Evolutionary conservation across 228 moss, liverwort and hornwort species (phyloP).

Genomic region (Sphagnum magellanicum): DNA sequence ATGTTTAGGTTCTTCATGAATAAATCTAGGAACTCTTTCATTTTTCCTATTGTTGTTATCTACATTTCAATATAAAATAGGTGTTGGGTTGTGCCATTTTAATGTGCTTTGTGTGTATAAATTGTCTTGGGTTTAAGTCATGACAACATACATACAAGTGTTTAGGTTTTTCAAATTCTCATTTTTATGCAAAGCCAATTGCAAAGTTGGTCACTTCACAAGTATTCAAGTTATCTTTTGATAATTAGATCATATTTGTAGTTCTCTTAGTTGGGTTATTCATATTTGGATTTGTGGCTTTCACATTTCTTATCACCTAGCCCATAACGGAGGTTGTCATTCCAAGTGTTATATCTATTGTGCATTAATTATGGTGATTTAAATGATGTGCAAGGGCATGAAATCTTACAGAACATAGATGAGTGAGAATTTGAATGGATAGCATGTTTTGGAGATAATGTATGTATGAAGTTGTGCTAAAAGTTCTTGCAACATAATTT

Average conservation of each 20-base stretch:
- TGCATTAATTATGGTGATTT: not conserved
- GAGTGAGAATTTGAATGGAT: no score
- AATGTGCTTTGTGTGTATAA: no score
- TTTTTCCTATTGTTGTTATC: no score
- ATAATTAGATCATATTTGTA: not conserved
- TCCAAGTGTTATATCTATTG: not conserved
- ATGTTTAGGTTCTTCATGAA: constrained; percentile 43
- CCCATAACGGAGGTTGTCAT: no score
- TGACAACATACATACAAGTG: constrained; percentile 87
- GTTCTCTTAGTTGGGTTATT: not conserved
- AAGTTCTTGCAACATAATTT: no score
- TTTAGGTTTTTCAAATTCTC: constrained; percentile 91
- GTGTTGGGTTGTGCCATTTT: no score
- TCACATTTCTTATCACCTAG: no score
- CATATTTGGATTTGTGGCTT: no score
- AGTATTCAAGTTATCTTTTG: constrained; percentile 23
- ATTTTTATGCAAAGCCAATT: constrained; percentile 95
- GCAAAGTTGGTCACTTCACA: constrained; percentile 95
- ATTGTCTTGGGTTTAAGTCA: not conserved
- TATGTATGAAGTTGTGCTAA: no score
- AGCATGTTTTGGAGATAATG: no score
- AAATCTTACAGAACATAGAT: constrained; percentile 88
- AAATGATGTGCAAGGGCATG: constrained; percentile 63
- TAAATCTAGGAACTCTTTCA: no score
- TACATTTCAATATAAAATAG: no score